phyloP scores from a whole-genome alignment of 1,284 basidiomycete genomes.

The Naganishia sp. region DNA sequence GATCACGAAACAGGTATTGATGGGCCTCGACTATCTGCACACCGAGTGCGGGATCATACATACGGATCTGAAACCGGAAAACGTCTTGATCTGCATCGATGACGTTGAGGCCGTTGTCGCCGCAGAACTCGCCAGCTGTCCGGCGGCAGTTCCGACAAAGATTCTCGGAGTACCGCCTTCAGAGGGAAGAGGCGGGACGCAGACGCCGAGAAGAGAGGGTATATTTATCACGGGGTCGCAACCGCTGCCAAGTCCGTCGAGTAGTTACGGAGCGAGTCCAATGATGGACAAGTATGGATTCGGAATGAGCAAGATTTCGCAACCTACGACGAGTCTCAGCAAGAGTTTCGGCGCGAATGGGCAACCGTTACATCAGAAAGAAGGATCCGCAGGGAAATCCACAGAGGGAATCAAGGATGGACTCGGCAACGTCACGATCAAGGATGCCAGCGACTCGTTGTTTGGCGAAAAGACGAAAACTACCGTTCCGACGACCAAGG shows the following conservation, averaged over 20 bases:
- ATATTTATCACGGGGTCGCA: constrained; percentile 91
- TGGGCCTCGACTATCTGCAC: constrained; percentile 97
- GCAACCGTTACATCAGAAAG: constrained; percentile 13
- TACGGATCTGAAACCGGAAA: constrained; percentile 96
- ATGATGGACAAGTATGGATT: constrained; percentile 91
- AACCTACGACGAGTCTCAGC: constrained; percentile 38
- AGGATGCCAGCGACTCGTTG: constrained; percentile 45
- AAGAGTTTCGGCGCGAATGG: constrained; percentile 36
- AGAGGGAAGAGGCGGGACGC: constrained; percentile 93
- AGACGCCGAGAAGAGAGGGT: constrained; percentile 87
- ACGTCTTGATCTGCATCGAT: constrained; percentile 95
- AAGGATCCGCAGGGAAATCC: constrained; percentile 53
- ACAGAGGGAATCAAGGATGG: constrained; percentile 60
- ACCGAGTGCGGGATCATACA: constrained; percentile 93
- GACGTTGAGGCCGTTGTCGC: constrained; percentile 94
- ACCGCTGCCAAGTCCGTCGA: constrained; percentile 78
- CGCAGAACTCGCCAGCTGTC: constrained; percentile 69
- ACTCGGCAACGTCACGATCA: constrained; percentile 67
- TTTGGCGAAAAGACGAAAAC: constrained; percentile 61
- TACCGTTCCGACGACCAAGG: constrained; percentile 56
- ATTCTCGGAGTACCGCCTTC: constrained; percentile 93
- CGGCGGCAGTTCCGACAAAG: constrained; percentile 66
- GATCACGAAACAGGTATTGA: constrained; percentile 93
- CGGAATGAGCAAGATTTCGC: constrained; percentile 73
- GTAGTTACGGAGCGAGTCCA: constrained; percentile 69